Conservation (phyloP, 2,329 filamentous ascomycete genomes). For the Monosporascus sp. region DNA sequence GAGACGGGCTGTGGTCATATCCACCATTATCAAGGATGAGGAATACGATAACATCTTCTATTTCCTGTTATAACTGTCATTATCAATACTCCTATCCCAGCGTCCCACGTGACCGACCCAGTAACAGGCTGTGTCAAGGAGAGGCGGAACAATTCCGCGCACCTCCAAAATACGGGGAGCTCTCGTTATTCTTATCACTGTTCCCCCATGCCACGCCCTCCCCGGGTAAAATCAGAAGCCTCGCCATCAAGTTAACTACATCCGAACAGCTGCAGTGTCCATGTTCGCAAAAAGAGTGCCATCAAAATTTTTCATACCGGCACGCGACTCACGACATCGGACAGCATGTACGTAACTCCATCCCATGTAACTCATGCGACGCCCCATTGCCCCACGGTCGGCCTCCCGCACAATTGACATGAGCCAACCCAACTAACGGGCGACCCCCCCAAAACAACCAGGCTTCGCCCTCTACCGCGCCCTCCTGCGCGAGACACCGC, state of each 20-base stretch:
- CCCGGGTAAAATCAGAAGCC: no score
- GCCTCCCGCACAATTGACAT: neutral
- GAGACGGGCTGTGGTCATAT: neutral
- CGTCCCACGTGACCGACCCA: neutral
- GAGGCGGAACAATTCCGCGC: neutral
- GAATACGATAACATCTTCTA: no score
- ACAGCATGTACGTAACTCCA: constrained; percentile 36
- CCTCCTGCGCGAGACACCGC: constrained; percentile 54
- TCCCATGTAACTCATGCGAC: no score
- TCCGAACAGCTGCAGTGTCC: neutral
- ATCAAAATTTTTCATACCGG: constrained; percentile 36
- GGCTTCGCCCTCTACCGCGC: constrained; percentile 69
- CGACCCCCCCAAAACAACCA: constrained; percentile 23
- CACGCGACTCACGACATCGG: constrained; percentile 48
- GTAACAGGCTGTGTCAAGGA: no score
- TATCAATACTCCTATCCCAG: no score
- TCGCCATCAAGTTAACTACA: no score
- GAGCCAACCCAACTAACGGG: constrained; percentile 1
- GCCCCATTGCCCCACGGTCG: no score
- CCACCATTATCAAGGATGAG: no score
- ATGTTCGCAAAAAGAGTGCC: neutral
- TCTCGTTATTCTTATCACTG: neutral
- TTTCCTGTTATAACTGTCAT: no score
- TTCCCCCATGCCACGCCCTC: no score
- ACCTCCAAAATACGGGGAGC: neutral